phyloP scores from a whole-genome alignment of 192 early-diverging fungal species.

The Linnemannia hyalina region DNA sequence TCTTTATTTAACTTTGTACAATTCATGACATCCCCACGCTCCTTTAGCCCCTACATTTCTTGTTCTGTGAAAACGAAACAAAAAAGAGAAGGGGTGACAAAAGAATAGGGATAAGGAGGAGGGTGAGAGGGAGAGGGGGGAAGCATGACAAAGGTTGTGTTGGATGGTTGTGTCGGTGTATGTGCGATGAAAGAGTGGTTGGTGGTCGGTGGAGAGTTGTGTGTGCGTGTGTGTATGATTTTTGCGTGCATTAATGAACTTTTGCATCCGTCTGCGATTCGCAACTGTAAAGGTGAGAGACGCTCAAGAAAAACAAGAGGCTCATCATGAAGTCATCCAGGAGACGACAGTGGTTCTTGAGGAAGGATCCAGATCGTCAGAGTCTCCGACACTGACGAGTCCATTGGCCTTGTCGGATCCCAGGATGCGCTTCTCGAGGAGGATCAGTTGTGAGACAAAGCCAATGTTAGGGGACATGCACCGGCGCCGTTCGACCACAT shows the following conservation, averaged over 20 bases:
- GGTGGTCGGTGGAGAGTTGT: not conserved
- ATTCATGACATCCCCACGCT: not conserved
- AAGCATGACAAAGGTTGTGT: too few relatives aligned
- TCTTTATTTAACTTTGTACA: not conserved
- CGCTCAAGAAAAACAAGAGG: not conserved
- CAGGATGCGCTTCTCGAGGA: slow-evolving; percentile 73
- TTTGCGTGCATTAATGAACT: not conserved
- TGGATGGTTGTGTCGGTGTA: not conserved
- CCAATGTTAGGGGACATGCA: slow-evolving; percentile 85
- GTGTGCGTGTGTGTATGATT: not conserved
- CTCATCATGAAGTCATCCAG: slow-evolving; percentile 34
- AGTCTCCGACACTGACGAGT: slow-evolving; percentile 18
- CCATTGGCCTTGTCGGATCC: slow-evolving; percentile 51
- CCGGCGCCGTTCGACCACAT: slow-evolving; percentile 71
- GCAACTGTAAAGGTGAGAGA: not conserved
- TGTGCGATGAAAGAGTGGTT: not conserved
- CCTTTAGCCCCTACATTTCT: not conserved
- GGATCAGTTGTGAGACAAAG: slow-evolving; percentile 77
- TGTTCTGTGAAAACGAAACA: not conserved
- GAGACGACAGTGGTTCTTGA: slow-evolving; percentile 26
- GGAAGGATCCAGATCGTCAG: slow-evolving; percentile 16
- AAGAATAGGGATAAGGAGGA: not conserved
- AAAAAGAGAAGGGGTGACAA: not conserved
- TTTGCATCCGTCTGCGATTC: not conserved
- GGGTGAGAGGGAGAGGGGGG: not conserved